Conservation (phyloP, 140 eudicot genomes). For the Cichorium intybus region DNA sequence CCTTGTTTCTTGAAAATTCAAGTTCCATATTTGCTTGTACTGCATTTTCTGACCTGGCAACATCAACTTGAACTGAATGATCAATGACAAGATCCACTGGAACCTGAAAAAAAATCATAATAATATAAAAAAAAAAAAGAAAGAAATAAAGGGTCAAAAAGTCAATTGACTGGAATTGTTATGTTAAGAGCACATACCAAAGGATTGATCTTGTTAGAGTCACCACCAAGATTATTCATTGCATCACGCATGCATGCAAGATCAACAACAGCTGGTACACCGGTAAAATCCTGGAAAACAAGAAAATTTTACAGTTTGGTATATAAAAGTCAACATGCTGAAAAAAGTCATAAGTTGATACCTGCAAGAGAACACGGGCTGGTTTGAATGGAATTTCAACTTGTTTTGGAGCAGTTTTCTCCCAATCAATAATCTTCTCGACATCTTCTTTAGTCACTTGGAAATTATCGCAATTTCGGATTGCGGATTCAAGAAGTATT, state of each 20-base stretch:
- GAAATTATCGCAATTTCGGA: conserved; percentile 92
- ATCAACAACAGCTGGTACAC: conserved; percentile 99
- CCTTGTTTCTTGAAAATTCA: conserved; percentile 90
- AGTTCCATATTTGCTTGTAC: conserved; percentile 92
- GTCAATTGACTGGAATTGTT: too few relatives aligned
- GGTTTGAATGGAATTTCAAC: conserved; percentile 99
- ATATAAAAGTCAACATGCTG: conserved; percentile 1
- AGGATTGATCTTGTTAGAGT: conserved; percentile 85
- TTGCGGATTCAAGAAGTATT: conserved; percentile 93
- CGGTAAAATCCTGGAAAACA: conserved; percentile 83
- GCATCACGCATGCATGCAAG: conserved; percentile 99
- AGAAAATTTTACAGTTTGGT: background rate
- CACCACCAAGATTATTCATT: conserved; percentile 91
- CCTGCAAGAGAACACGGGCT: conserved; percentile 97
- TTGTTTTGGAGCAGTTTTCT: conserved; percentile 79
- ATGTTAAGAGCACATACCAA: conserved; percentile 45
- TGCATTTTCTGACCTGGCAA: conserved; percentile 95
- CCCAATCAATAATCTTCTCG: conserved; percentile 97
- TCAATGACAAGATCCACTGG: conserved; percentile 98
- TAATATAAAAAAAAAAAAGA: background rate
- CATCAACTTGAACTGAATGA: conserved; percentile 98
- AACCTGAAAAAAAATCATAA: conserved; percentile 50
- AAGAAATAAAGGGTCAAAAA: too few relatives aligned
- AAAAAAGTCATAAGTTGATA: conserved; percentile 12
- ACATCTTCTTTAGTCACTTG: conserved; percentile 96